phyloP scores from a whole-genome alignment of 352 stramenopile genomes.

The Phytophthora pisi region DNA sequence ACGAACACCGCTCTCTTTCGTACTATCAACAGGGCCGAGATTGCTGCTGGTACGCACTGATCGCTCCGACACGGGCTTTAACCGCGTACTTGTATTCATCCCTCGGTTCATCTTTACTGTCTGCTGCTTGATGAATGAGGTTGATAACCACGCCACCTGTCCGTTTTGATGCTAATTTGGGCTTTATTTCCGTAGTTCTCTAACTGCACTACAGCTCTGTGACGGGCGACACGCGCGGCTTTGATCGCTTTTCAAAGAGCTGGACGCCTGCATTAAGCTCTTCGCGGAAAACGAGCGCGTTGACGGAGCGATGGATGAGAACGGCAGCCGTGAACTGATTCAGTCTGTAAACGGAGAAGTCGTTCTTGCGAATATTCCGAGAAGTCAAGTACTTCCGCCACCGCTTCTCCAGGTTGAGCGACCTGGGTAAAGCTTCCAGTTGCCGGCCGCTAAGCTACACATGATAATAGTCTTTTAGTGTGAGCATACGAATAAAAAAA shows the following conservation, averaged over 20 bases:
- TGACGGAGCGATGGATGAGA: slow-evolving; percentile 56
- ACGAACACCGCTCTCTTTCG: slow-evolving; percentile 21
- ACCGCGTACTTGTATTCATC: background rate
- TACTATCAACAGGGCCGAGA: background rate
- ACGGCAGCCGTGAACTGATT: slow-evolving; percentile 61
- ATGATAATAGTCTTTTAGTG: background rate
- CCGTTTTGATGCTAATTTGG: slow-evolving; percentile 11
- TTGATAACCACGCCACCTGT: background rate
- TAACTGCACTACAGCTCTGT: slow-evolving; percentile 3
- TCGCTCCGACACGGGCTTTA: slow-evolving; percentile 13
- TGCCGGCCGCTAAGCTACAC: slow-evolving; percentile 53
- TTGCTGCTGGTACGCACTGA: slow-evolving; percentile 12
- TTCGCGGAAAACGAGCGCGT: slow-evolving; percentile 53
- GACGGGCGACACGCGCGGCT: slow-evolving; percentile 6
- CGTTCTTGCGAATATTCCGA: slow-evolving; percentile 63
- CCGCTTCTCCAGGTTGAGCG: slow-evolving; percentile 61
- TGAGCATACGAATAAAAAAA: background rate
- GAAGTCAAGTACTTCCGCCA: slow-evolving; percentile 58
- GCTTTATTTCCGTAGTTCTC: background rate
- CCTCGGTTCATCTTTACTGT: slow-evolving; percentile 7
- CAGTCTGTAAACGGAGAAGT: slow-evolving; percentile 51
- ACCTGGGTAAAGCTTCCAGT: slow-evolving; percentile 51
- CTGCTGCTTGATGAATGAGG: background rate
- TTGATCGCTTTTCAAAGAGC: slow-evolving; percentile 33
- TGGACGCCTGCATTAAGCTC: slow-evolving; percentile 56